Base-by-base conservation (phyloP, 192 early-diverging fungal genomes). In the Rhizophagus sp. region DNA sequence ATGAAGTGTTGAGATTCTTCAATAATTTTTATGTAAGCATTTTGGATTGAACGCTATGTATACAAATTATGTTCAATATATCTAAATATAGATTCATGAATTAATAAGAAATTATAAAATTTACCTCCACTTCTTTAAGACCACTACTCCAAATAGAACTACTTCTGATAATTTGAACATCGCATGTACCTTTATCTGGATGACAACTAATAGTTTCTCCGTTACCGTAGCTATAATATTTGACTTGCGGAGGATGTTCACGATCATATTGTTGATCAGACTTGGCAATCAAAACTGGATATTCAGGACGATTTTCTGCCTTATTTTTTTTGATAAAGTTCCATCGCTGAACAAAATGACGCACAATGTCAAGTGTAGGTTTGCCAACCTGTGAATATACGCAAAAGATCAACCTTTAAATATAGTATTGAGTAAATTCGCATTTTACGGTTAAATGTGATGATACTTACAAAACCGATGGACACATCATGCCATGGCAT, bases 401-500 rank as follows among this genome's bases (percentile, higher is more conserved):
- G 72, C 4, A 33, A 67, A 67, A 15, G 1, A 34, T 33, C 11
- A 47, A 47, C 44, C 11, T 0, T 47, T 47, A 30, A 33, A 4
- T 47, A 47, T 0, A 47, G 2, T 47, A 34, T 67, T 67, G 13
- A 0, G 13, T 4, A 17, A 52, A 30, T 30, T 33, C 19, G 7
- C 12, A 67, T 67, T 27, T 47, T 47, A 47, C 11, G 1, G 0
- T 47, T 12, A 47, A 17, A 67, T 17, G 33, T 79, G 39, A 41
- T 41, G 6, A 41, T 41, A 41, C 81, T 80, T 73, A 87, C 89
- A 81, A 97, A 89, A 30, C 89, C 93, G 79, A 95, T 87, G 27
- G 89, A 89, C 36, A 95, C 89, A 76, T 97, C 96, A 79, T 97
- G 95, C 96, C 96, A 97, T 12, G 96, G 96, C 95, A 96, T 95